Evolutionary conservation across 1,139 yeast genomes (phyloP), one percentile per base, ranked within the genome.

Genomic region (Pichia sp.): DNA sequence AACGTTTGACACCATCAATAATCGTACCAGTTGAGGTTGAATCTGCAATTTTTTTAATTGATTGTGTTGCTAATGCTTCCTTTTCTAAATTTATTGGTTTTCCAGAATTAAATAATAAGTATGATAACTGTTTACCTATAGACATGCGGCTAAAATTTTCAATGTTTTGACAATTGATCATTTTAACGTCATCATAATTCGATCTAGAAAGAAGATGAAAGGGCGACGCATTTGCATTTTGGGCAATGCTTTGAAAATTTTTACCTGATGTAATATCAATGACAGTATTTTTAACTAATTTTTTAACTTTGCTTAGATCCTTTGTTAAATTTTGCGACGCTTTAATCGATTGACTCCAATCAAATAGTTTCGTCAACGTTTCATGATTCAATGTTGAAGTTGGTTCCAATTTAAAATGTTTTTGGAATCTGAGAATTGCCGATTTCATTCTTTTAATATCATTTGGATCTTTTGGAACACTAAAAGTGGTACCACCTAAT

Each of bases 391-490:
- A 54, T 7, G 61, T 63, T 1, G 62, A 38, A 5, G 54, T 47
- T n/a, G 50, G 47, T 7, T 45, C 50, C 9, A 62, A 22, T 48
- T 62, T 62, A 38, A 56, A 53, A 28, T 84, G 87, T 65, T 81
- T 85, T 64, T 87, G 95, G 63, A 86, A 87, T 57, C 78, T 80
- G 3, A 86, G 84, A 48, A 83, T 68, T 49, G 82, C 74, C 56
- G 83, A 60, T 75, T 80, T 73, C 59, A 83, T 82, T 54, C 76
- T 77, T 52, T 83, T 85, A 53, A 83, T 83, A 60, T 88, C 95
- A 66, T 85, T 83, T 0, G 96, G 91, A 64, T 91, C 98, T 63
- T 89, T 90, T 0, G 96, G 91, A 3, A 85, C 83, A 57, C 83
- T 87, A 57, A 89, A 81, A 33, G 86, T 86, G 47, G 58, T 63